phyloP scores from a whole-genome alignment of 2,329 filamentous ascomycete genomes.

The Neonectria faginata region DNA sequence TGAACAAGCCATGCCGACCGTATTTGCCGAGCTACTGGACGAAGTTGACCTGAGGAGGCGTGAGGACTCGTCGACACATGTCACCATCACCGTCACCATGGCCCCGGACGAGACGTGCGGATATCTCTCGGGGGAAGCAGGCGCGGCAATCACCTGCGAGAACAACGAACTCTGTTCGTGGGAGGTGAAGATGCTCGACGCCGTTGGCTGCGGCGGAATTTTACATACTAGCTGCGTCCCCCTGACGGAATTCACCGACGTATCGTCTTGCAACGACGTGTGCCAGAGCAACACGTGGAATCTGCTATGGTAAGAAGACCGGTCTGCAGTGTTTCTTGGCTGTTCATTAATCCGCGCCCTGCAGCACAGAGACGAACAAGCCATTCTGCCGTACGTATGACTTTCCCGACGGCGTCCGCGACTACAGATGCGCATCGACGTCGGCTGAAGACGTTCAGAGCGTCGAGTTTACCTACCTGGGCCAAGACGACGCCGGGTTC shows the following conservation, averaged over 20 bases:
- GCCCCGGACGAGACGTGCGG: slow-evolving; percentile 32
- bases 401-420: slow-evolving; percentile 22
- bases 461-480: slow-evolving; percentile 25
- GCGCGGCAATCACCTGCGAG: slow-evolving; percentile 32
- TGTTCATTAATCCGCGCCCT: neutral
- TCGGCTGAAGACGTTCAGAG: slow-evolving; percentile 16
- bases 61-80: neutral
- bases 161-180: slow-evolving; percentile 25
- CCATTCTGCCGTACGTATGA: slow-evolving; percentile 34
- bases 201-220: slow-evolving; percentile 21
- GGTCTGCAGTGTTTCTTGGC: fast-evolving
- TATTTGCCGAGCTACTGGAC: neutral
- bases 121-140: slow-evolving; percentile 31
- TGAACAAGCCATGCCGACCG: neutral
- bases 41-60: neutral
- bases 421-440: slow-evolving; percentile 26
- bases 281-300: slow-evolving; percentile 34
- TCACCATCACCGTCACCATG: slow-evolving; percentile 24
- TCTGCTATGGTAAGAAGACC: slow-evolving; percentile 30
- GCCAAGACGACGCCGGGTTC: slow-evolving; percentile 11
- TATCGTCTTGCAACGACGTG: slow-evolving; percentile 27
- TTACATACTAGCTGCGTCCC: slow-evolving; percentile 12
- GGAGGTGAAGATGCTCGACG: slow-evolving; percentile 13
- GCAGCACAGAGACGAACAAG: slow-evolving; percentile 24
- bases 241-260: neutral